Evolutionary conservation across 2,329 filamentous ascomycete genomes (phyloP).

Genomic region (Sclerotinia glacialis): DNA sequence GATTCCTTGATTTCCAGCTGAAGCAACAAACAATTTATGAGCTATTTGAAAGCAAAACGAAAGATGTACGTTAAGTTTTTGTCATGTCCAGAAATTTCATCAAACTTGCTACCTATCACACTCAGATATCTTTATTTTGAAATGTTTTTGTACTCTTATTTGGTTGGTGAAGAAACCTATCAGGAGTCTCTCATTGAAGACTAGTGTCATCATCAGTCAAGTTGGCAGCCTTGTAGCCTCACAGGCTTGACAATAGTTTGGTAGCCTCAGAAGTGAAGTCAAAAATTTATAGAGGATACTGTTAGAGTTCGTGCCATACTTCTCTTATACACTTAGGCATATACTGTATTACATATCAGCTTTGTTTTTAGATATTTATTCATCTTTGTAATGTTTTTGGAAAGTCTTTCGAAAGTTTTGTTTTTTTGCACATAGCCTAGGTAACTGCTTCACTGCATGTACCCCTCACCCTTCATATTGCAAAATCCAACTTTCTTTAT

Average conservation of each 20-base stretch:
- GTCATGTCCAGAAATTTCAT: neutral
- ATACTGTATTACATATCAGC: neutral
- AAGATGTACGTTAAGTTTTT: conserved; percentile 15
- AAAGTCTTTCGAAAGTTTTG: conserved; percentile 2
- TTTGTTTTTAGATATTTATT: neutral
- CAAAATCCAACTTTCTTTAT: neutral
- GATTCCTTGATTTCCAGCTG: conserved; percentile 12
- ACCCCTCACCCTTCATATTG: neutral
- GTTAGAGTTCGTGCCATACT: neutral
- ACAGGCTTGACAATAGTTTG: conserved; percentile 1
- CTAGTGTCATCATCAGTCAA: conserved; percentile 15
- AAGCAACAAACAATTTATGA: conserved; percentile 17
- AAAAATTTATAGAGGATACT: neutral
- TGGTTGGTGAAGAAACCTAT: conserved; percentile 9
- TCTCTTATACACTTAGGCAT: neutral
- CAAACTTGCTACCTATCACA: neutral
- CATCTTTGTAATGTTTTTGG: neutral
- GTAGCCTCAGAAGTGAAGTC: conserved; percentile 9
- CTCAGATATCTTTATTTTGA: neutral
- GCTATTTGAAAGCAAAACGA: conserved; percentile 12
- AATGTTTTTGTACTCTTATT: neutral
- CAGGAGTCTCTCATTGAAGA: conserved; percentile 11
- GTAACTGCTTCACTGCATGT: neutral
- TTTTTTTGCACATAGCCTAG: too few relatives aligned
- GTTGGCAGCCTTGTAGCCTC: conserved; percentile 18